A percentile compares a stretch with the other conserved stretches of the same genome.
phyloP scores from a whole-genome alignment of 2,329 filamentous ascomycete genomes.

The Colletotrichum filicis region DNA sequence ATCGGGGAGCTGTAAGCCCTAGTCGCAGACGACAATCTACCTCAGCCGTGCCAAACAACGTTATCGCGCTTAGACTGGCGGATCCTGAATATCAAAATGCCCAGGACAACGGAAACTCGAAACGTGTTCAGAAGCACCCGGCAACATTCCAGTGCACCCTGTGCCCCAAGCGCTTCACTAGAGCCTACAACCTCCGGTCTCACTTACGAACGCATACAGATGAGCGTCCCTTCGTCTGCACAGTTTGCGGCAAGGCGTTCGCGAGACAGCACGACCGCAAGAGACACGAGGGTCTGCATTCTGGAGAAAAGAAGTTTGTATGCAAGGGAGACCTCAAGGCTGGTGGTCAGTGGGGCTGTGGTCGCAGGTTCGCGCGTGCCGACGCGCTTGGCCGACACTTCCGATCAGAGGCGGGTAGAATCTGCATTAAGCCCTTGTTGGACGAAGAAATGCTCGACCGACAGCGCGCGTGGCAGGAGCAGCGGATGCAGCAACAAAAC shows the following conservation, averaged over 20 bases:
- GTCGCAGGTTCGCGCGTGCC: slow-evolving; percentile 90
- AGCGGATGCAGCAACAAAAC: slow-evolving; percentile 74
- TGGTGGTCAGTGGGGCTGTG: slow-evolving; percentile 90
- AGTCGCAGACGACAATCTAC: slow-evolving; percentile 70
- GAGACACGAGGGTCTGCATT: slow-evolving; percentile 94
- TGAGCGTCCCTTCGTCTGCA: slow-evolving; percentile 96
- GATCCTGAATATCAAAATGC: slow-evolving; percentile 85
- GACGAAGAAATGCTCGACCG: slow-evolving; percentile 92
- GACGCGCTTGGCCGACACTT: slow-evolving; percentile 96
- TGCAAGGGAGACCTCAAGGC: slow-evolving; percentile 91
- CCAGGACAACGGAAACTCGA: slow-evolving; percentile 69
- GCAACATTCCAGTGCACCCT: slow-evolving; percentile 95
- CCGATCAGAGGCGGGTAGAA: slow-evolving; percentile 91
- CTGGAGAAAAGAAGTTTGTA: slow-evolving; percentile 98
- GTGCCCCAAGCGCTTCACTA: slow-evolving; percentile 95
- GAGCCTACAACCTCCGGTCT: slow-evolving; percentile 95
- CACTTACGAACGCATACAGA: slow-evolving; percentile 97
- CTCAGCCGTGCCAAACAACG: slow-evolving; percentile 70
- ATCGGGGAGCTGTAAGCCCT: slow-evolving; percentile 61
- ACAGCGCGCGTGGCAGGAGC: slow-evolving; percentile 79
- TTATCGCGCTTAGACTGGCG: slow-evolving; percentile 88
- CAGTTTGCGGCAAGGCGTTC: slow-evolving; percentile 96
- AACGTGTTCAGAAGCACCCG: slow-evolving; percentile 96
- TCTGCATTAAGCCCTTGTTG: slow-evolving; percentile 96
- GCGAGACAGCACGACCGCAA: slow-evolving; percentile 97